A percentile compares a stretch with the other conserved stretches of the same genome.
These are phyloP conservation scores for Adansonia gregorii DNA, from an alignment of 441 rosid genomes.

Conservation along the genomic window DNA sequence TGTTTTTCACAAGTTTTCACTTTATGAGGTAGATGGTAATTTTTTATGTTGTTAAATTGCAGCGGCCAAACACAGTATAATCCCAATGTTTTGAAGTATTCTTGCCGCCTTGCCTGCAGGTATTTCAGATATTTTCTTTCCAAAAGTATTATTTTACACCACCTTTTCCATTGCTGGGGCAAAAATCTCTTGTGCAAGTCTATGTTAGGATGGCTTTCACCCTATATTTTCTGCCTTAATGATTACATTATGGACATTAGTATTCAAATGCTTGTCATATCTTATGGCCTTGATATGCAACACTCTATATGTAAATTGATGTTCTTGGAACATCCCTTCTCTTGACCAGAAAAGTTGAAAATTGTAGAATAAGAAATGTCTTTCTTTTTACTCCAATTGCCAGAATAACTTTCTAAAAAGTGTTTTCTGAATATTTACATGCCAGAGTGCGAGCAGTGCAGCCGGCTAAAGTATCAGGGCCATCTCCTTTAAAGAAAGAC, in stretches of 20 bases:
- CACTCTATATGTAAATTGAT: neutral
- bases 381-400: neutral
- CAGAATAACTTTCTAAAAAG: neutral
- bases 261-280: neutral
- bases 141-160: neutral
- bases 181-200: neutral
- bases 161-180: neutral
- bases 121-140: slow-evolving; percentile 24
- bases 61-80: slow-evolving; percentile 76
- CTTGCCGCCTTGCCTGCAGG: slow-evolving; percentile 90
- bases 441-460: slow-evolving; percentile 54
- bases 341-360: neutral
- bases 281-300: neutral
- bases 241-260: neutral
- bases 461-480: slow-evolving; percentile 60
- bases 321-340: neutral
- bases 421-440: slow-evolving; percentile 10
- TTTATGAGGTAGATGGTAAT: slow-evolving; percentile 8
- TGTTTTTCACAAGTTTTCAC: slow-evolving; percentile 5
- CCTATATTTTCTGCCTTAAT: neutral
- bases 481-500: slow-evolving; percentile 32
- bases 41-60: slow-evolving; percentile 39
- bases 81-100: slow-evolving; percentile 76
- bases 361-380: neutral
- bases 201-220: neutral